phyloP scores from a whole-genome alignment of 2,329 filamentous ascomycete species.

The Ceratocystis colombiana region DNA sequence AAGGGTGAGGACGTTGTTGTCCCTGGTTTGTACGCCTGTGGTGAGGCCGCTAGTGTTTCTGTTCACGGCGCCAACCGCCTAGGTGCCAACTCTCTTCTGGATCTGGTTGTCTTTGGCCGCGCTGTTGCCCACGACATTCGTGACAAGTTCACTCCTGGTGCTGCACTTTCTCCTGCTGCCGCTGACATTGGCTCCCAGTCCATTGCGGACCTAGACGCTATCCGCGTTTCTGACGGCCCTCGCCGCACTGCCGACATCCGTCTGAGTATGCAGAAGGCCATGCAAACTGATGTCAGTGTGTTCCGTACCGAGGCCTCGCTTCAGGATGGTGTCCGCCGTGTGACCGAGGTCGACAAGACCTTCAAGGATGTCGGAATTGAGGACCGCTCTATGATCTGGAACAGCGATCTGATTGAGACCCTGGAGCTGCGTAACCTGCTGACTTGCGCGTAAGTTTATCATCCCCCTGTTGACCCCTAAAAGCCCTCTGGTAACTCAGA shows the following conservation, averaged over 20 bases:
- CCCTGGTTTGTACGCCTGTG: slow-evolving; percentile 88
- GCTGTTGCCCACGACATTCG: slow-evolving; percentile 95
- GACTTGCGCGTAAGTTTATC: slow-evolving; percentile 74
- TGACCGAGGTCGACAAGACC: slow-evolving; percentile 69
- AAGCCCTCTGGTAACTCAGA: neutral
- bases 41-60: slow-evolving; percentile 94
- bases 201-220: slow-evolving; percentile 74
- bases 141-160: slow-evolving; percentile 79
- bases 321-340: slow-evolving; percentile 84
- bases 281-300: slow-evolving; percentile 94
- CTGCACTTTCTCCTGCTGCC: slow-evolving; percentile 65
- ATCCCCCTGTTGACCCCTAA: neutral
- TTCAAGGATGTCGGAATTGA: slow-evolving; percentile 85
- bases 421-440: slow-evolving; percentile 90
- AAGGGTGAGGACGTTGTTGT: slow-evolving; percentile 85
- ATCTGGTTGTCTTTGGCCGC: slow-evolving; percentile 94
- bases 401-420: slow-evolving; percentile 92
- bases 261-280: slow-evolving; percentile 90
- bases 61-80: slow-evolving; percentile 97
- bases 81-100: slow-evolving; percentile 94
- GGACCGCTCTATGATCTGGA: slow-evolving; percentile 99
- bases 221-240: slow-evolving; percentile 72
- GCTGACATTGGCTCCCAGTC: slow-evolving; percentile 83
- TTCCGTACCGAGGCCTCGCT: slow-evolving; percentile 92
- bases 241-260: slow-evolving; percentile 84